Conservation (phyloP, 306 rosid genomes). For the Corylus americana region DNA sequence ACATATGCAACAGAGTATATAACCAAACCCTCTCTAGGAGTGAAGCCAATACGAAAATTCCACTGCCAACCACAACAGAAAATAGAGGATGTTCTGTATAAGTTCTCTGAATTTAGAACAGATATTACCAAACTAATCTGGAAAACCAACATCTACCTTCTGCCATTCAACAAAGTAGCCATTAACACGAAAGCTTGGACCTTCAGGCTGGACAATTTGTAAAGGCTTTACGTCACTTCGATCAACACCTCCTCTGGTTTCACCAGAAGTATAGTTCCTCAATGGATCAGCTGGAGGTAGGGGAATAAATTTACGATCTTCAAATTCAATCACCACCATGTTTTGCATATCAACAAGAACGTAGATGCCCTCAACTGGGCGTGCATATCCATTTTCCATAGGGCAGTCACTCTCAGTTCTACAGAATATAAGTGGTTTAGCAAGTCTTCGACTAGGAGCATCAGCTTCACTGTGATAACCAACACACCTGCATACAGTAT, state of each 20-base stretch:
- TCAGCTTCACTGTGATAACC: slow-evolving; percentile 83
- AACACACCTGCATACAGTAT: slow-evolving; percentile 65
- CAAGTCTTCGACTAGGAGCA: slow-evolving; percentile 83
- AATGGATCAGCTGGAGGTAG: slow-evolving; percentile 95
- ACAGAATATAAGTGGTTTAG: slow-evolving; percentile 85
- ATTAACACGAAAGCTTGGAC: slow-evolving; percentile 90
- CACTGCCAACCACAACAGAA: slow-evolving; percentile 58
- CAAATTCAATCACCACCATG: slow-evolving; percentile 85
- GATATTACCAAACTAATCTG: slow-evolving; percentile 6
- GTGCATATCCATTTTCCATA: slow-evolving; percentile 95
- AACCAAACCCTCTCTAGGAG: slow-evolving; percentile 89
- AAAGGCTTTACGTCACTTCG: slow-evolving; percentile 90
- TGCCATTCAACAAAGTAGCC: slow-evolving; percentile 90
- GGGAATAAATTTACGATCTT: slow-evolving; percentile 87
- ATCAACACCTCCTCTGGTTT: slow-evolving; percentile 84
- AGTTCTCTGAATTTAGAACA: slow-evolving; percentile 15
- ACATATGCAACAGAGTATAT: slow-evolving; percentile 86
- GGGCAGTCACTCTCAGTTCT: slow-evolving; percentile 95
- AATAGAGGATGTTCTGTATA: slow-evolving; percentile 3
- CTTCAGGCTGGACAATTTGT: slow-evolving; percentile 84
- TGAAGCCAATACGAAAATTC: slow-evolving; percentile 90
- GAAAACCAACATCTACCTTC: slow-evolving; percentile 55
- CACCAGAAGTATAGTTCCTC: slow-evolving; percentile 88
- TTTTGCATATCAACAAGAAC: slow-evolving; percentile 91
- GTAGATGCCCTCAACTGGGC: slow-evolving; percentile 87